Evolutionary conservation across 1,284 basidiomycete genomes (phyloP).

Genomic region (Naganishia cerealis): DNA sequence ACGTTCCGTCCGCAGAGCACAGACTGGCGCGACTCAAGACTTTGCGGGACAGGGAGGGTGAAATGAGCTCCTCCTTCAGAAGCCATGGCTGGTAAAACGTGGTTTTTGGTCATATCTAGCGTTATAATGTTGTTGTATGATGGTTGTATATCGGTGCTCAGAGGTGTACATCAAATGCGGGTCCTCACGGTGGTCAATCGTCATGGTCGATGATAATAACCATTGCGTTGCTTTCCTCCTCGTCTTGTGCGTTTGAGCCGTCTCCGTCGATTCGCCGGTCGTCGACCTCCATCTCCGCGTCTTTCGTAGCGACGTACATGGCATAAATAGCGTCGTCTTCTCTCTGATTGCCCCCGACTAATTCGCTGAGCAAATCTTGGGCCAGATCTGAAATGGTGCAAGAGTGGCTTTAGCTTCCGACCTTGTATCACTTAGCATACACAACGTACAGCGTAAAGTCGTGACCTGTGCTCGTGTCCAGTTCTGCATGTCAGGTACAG

Average conservation of each 20-base stretch:
- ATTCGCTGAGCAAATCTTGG: slow-evolving; percentile 67
- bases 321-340: slow-evolving; percentile 69
- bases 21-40: slow-evolving; percentile 18
- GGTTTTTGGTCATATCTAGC: background rate
- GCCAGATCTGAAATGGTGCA: slow-evolving; percentile 60
- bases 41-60: slow-evolving; percentile 31
- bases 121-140: slow-evolving; percentile 2
- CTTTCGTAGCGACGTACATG: slow-evolving; percentile 57
- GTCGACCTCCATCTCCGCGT: background rate
- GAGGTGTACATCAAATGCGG: slow-evolving; percentile 2
- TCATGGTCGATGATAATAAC: slow-evolving; percentile 9
- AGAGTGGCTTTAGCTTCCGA: background rate
- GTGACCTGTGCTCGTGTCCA: slow-evolving; percentile 55
- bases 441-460: slow-evolving; percentile 46
- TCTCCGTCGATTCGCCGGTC: background rate
- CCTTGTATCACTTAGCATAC: background rate
- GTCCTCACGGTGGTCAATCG: background rate
- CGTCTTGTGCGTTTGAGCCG: slow-evolving; percentile 14
- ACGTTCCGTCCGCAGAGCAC: slow-evolving; percentile 7
- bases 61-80: slow-evolving; percentile 34
- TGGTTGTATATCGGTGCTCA: slow-evolving; percentile 17
- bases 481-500: slow-evolving; percentile 49
- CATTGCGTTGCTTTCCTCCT: slow-evolving; percentile 14
- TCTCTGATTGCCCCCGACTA: slow-evolving; percentile 67
- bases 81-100: slow-evolving; percentile 34